Conservation (phyloP, 2,329 filamentous ascomycete species). For the Aulographum hederae region DNA sequence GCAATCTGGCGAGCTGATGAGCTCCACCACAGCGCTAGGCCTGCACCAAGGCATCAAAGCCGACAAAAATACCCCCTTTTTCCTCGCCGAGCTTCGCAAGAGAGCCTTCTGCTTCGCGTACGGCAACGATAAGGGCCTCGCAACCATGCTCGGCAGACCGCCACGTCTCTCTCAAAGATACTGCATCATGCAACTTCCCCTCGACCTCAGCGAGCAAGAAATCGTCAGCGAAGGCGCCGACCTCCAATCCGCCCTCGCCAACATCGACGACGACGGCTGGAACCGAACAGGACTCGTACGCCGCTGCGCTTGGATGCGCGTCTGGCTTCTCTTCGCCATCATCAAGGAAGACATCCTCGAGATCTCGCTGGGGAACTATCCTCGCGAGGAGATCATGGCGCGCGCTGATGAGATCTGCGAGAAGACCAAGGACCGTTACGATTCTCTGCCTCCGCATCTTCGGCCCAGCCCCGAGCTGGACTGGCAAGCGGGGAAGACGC, state of each 20-base stretch:
- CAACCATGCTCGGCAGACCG: slow-evolving; percentile 36
- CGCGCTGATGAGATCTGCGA: slow-evolving; percentile 16
- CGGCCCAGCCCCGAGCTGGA: slow-evolving; percentile 8
- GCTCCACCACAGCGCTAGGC: slow-evolving; percentile 18
- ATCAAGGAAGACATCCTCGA: slow-evolving; percentile 42
- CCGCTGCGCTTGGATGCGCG: slow-evolving; percentile 26
- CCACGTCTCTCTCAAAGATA: slow-evolving; percentile 35
- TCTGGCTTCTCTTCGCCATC: slow-evolving; percentile 27
- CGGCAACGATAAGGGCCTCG: slow-evolving; percentile 29
- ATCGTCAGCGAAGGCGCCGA: slow-evolving; percentile 26
- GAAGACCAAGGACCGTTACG: slow-evolving; percentile 9
- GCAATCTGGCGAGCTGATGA: slow-evolving; percentile 13
- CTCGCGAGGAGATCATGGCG: slow-evolving; percentile 17
- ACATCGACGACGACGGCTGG: slow-evolving; percentile 33
- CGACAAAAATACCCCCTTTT: slow-evolving; percentile 16
- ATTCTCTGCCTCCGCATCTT: slow-evolving; percentile 12
- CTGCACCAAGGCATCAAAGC: slow-evolving; percentile 16
- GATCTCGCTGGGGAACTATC: slow-evolving; percentile 28
- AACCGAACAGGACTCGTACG: slow-evolving; percentile 26
- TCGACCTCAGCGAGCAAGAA: slow-evolving; percentile 34
- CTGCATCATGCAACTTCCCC: slow-evolving; percentile 32
- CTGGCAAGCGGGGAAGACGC: slow-evolving; percentile 7
- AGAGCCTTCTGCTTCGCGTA: slow-evolving; percentile 14
- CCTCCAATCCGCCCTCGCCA: slow-evolving; percentile 18
- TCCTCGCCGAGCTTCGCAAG: slow-evolving; percentile 17